Evolutionary conservation across 2,329 filamentous ascomycete genomes (phyloP).

Genomic region (Nemania serpens): DNA sequence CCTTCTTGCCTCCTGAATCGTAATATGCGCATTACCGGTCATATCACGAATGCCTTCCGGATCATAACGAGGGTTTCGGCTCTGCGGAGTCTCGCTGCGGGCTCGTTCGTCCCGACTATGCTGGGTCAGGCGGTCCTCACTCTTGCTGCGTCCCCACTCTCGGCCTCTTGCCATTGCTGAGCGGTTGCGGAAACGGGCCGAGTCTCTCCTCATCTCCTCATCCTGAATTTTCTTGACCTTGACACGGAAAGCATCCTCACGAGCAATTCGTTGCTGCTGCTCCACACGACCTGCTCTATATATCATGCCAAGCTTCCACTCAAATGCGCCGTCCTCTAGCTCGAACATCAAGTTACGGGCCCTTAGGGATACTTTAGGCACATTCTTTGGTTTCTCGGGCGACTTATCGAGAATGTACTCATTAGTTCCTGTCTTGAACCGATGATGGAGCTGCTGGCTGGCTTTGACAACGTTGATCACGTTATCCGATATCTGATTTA

Average conservation of each 20-base stretch:
- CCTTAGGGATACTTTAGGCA: constrained; percentile 84
- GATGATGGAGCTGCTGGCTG: constrained; percentile 86
- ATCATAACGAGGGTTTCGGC: constrained; percentile 70
- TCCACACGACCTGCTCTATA: constrained; percentile 88
- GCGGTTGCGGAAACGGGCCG: constrained; percentile 58
- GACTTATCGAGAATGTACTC: constrained; percentile 87
- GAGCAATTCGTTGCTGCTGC: constrained; percentile 85
- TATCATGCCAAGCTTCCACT: constrained; percentile 95
- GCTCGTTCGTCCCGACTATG: constrained; percentile 37
- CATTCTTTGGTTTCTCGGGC: constrained; percentile 81
- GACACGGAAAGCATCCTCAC: constrained; percentile 85
- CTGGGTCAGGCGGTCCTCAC: constrained; percentile 53
- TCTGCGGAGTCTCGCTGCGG: constrained; percentile 44
- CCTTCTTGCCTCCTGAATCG: constrained; percentile 75
- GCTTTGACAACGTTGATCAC: constrained; percentile 86
- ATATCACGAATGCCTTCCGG: constrained; percentile 74
- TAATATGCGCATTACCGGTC: constrained; percentile 72
- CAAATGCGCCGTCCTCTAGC: constrained; percentile 93
- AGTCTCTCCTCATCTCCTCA: constrained; percentile 63
- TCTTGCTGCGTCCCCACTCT: constrained; percentile 57
- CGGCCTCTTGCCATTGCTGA: constrained; percentile 54
- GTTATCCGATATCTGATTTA: constrained; percentile 94
- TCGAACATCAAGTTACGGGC: constrained; percentile 86
- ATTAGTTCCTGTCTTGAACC: constrained; percentile 84
- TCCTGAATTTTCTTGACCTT: constrained; percentile 86